Evolutionary conservation across 1,284 basidiomycete genomes (phyloP).

Genomic region (Blastosporella zonata): DNA sequence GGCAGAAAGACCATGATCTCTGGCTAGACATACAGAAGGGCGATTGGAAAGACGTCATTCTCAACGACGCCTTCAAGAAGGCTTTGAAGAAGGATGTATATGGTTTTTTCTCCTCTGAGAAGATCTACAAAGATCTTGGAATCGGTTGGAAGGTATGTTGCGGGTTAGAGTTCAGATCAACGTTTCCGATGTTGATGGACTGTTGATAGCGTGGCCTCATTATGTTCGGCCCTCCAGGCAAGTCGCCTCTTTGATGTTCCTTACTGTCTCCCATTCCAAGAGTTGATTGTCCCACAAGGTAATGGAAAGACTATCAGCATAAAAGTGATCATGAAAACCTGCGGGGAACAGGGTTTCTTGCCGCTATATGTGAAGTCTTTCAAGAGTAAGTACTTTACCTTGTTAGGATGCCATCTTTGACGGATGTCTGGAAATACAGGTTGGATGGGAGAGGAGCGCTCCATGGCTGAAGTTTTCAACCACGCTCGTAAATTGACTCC

Average conservation of each 20-base stretch:
- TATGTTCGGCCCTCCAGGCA: constrained; percentile 71
- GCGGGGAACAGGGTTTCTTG: constrained; percentile 53
- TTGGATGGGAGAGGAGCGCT: constrained; percentile 62
- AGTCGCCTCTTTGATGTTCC: constrained; percentile 8
- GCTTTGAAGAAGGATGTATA: constrained; percentile 68
- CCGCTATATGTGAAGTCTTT: constrained; percentile 80
- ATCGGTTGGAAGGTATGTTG: constrained; percentile 77
- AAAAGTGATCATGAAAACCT: constrained; percentile 72
- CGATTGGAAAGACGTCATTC: constrained; percentile 71
- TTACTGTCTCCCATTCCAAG: too few species aligned
- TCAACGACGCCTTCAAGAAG: constrained; percentile 70
- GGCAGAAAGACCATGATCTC: constrained; percentile 60
- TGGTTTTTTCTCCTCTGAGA: constrained; percentile 73
- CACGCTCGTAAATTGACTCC: constrained; percentile 69
- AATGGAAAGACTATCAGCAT: constrained; percentile 85
- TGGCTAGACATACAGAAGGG: constrained; percentile 74
- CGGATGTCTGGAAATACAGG: constrained; percentile 32
- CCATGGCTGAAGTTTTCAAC: constrained; percentile 61
- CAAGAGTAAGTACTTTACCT: constrained; percentile 37
- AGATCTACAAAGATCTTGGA: constrained; percentile 65
- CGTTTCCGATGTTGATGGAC: neutral
- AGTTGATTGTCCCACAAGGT: constrained; percentile 36
- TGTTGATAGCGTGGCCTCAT: constrained; percentile 63
- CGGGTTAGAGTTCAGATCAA: constrained; percentile 1
- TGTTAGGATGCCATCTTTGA: neutral